Percentiles rank a stretch among this genome's conserved stretches.
Evolutionary conservation across 2,329 filamentous ascomycete species (phyloP).

Genomic region (Thermothelomyces thermophilus): DNA sequence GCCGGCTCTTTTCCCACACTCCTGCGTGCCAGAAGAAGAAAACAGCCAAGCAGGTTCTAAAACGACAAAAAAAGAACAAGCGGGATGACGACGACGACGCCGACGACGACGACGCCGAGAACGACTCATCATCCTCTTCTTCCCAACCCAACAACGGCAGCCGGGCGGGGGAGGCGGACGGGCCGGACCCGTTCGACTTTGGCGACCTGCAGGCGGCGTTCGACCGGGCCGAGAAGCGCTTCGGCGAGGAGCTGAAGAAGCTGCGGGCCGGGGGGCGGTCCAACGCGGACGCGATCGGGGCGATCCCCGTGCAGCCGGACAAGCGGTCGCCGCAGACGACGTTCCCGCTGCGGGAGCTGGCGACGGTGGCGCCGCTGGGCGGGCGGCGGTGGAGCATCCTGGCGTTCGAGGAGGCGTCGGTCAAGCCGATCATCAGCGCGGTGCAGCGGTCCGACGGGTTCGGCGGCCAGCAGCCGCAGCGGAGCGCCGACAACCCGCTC

Average conservation of each 20-base stretch:
- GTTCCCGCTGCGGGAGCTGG: slow-evolving; percentile 50
- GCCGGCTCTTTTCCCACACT: slow-evolving; percentile 17
- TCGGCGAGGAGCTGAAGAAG: slow-evolving; percentile 35
- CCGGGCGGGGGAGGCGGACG: slow-evolving; percentile 27
- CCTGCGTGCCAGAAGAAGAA: slow-evolving; percentile 4
- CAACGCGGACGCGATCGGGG: slow-evolving; percentile 44
- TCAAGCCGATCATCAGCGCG: slow-evolving; percentile 51
- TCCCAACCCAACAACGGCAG: not conserved
- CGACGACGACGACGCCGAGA: not conserved
- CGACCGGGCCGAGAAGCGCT: slow-evolving; percentile 36
- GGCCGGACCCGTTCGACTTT: slow-evolving; percentile 43
- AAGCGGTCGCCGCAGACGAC: slow-evolving; percentile 22
- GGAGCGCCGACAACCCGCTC: slow-evolving; percentile 51
- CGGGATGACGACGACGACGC: not conserved
- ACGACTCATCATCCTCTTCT: not conserved
- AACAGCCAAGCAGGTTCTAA: too few species aligned
- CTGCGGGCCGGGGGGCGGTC: slow-evolving; percentile 44
- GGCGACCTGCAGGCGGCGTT: slow-evolving; percentile 41
- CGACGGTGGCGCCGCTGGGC: slow-evolving; percentile 45
- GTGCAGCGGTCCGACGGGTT: slow-evolving; percentile 47
- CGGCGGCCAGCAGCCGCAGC: slow-evolving; percentile 58
- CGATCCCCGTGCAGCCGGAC: slow-evolving; percentile 33
- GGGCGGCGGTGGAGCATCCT: slow-evolving; percentile 34
- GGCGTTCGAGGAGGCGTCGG: slow-evolving; percentile 36
- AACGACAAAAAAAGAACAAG: not conserved